Evolutionary conservation across 108 stramenopile species (phyloP), one percentile per base, ranked within the genome.

Genomic region (Pseudonitzschia multiseries): DNA sequence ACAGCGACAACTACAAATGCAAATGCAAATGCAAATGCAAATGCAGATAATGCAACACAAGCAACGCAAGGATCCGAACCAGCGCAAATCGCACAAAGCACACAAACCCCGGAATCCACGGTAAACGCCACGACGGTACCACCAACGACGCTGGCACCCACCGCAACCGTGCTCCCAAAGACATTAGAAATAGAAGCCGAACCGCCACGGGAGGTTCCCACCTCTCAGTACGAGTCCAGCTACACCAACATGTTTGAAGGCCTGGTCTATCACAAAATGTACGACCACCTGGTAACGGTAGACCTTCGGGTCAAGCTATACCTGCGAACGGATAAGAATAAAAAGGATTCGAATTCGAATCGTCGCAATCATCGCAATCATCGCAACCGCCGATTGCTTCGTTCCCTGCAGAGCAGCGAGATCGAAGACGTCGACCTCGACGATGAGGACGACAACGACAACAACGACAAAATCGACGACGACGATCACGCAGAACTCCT

Each of bases 201-300:
- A 9, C 10, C 32, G 15, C 29, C 29, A 9, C 4, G 2, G 10
- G 32, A 60, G 32, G 59, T 20, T 32, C 32, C 59, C 13, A 14
- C 32, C 29, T 33, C 29, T 1, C n/a, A 31, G 14, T 60, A 31
- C 32, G 32, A 33, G 29, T 31, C 32, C 59, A 62, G 32, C 0
- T 42, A 62, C 32, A 20, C 1, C 20, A 33, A 42, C 31, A 40
- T 62, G n/a, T 62, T 29, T 29, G 0, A 62, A 0, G 61, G 61
- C 4, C 40, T 62, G 32, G 61, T 62, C 6, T 62, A 40, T 33
- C 61, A 48, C 42, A 24, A 18, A 0, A 67, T 67, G 66, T 67
- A 67, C 66, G 28, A 50, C 8, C 42, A 50, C 36, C 13, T 67
- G 22, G 66, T 67, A 18, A 67, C 66, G 44, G 46, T 67, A 4